Conservation (phyloP, 208 protist species). For the Acanthamoeba castellanii region DNA sequence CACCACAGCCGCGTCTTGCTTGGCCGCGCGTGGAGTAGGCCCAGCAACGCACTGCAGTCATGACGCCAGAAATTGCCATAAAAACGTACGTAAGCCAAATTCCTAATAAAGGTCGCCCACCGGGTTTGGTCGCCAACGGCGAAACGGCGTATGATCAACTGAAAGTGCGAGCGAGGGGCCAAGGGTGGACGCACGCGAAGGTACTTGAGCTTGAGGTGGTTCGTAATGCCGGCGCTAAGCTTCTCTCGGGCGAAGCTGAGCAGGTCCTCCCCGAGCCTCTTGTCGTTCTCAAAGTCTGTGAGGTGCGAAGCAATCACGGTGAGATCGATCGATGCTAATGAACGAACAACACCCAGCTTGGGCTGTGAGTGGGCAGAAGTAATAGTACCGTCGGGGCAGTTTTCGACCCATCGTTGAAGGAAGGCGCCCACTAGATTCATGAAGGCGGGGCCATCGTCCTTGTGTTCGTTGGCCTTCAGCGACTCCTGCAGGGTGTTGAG, state of each 20-base stretch:
- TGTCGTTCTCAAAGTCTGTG: neutral
- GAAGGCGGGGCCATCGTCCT: neutral
- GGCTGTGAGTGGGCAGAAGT: neutral
- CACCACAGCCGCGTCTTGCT: neutral
- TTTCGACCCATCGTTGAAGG: neutral
- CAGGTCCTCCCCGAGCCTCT: conserved; percentile 7
- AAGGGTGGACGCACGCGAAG: neutral
- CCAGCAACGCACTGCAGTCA: too few species aligned
- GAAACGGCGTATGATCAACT: too few species aligned
- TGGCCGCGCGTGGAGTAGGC: neutral
- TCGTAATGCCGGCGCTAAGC: neutral
- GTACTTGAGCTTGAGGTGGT: conserved; percentile 18
- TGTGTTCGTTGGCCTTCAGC: neutral
- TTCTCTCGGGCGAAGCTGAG: neutral
- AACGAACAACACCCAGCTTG: neutral
- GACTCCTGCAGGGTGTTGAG: neutral
- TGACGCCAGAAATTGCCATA: too few species aligned
- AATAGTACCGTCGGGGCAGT: neutral
- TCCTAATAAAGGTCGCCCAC: too few species aligned
- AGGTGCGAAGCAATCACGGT: neutral
- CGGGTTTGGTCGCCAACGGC: too few species aligned
- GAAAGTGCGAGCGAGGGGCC: neutral
- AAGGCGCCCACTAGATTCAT: neutral
- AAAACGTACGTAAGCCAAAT: too few species aligned
- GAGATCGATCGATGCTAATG: neutral